Base-by-base conservation (phyloP, 345 rosid species). In the Lumnitzera littorea region DNA sequence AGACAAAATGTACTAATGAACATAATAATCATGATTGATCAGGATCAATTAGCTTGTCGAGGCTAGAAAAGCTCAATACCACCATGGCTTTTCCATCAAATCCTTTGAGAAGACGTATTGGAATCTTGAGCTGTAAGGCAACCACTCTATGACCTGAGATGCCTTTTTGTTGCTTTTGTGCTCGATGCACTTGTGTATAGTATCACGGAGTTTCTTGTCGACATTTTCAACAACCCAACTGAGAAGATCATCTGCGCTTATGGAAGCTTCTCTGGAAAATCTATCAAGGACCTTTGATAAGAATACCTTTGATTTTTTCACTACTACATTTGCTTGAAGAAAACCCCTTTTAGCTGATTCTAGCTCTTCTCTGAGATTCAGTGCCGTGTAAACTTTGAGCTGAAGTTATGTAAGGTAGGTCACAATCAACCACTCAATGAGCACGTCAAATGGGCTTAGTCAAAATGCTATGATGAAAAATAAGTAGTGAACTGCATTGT, bases 91-190 rank as follows among this genome's bases (percentile, higher is more conserved):
- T 68, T 82, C 96, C 20, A 82, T 69, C 61, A 89, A 68, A 47
- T 89, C 96, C 66, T 82, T 83, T 0, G 92, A 77, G 71, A 89
- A 80, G 27, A 83, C 73, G 63, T 86, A 91, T 57, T 84, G 79
- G 57, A 91, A 91, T 62, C 77, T 89, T 68, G 92, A 74, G 52
- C 75, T 83, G 62, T 87, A 89, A 47, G 96, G 83, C 65, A 83
- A 63, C 96, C 96, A 91, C 53, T 86, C 87, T 10, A 85, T 67
- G 13, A 82, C 59, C 61, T 84, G 89, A 8, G 87, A 78, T 10
- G 72, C 53, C 66, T 76, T 91, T 76, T 75, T 83, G 70, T 64
- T 84, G 43, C 67, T 57, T 66, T 76, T 88, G 13, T 61, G 57
- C 24, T 83, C 73, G 13, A 75, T 53, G 71, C 89, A 84, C 73